A percentile compares a stretch with the other conserved stretches of the same genome.
Conservation (phyloP, 805 yeast genomes). For the Zygotorulaspora sp. region DNA sequence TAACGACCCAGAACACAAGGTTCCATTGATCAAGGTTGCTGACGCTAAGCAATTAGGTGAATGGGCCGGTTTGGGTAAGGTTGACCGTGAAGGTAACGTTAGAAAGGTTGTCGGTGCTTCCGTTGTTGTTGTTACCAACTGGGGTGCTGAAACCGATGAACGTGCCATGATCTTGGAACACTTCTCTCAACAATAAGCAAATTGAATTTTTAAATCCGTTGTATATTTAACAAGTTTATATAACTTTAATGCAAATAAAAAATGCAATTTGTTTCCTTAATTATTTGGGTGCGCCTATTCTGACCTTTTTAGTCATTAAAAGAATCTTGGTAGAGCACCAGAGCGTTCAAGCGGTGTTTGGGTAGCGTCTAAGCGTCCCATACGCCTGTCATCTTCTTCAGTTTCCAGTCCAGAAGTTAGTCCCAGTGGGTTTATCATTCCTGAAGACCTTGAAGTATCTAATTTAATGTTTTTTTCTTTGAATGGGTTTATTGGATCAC, state of each 20-base stretch:
- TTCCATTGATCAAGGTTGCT: conserved; percentile 98
- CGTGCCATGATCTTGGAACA: conserved; percentile 93
- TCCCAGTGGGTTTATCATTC: not conserved
- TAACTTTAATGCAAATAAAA: not conserved
- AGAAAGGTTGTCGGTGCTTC: conserved; percentile 99
- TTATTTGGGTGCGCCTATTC: too few species aligned
- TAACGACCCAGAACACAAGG: conserved; percentile 93
- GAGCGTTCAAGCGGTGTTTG: not conserved
- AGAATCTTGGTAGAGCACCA: not conserved
- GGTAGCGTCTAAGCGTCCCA: too few species aligned
- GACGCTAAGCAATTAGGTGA: conserved; percentile 99
- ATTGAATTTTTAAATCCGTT: conserved; percentile 6
- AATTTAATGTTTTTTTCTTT: too few species aligned
- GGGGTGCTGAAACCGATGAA: conserved; percentile 99
- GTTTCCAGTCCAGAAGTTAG: not conserved
- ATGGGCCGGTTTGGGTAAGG: conserved; percentile 99
- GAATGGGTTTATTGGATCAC: conserved; percentile 1
- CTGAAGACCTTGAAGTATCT: too few species aligned
- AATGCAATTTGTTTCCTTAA: conserved; percentile 7
- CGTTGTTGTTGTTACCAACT: conserved; percentile 98
- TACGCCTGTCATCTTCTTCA: not conserved
- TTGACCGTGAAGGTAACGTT: conserved; percentile 99
- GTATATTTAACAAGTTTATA: conserved; percentile 9
- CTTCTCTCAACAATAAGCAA: conserved; percentile 79
- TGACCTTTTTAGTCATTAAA: not conserved